These are phyloP conservation scores for Scutellaria barbata DNA, from an alignment of 257 asterid genomes.

Conservation along the genomic window DNA sequence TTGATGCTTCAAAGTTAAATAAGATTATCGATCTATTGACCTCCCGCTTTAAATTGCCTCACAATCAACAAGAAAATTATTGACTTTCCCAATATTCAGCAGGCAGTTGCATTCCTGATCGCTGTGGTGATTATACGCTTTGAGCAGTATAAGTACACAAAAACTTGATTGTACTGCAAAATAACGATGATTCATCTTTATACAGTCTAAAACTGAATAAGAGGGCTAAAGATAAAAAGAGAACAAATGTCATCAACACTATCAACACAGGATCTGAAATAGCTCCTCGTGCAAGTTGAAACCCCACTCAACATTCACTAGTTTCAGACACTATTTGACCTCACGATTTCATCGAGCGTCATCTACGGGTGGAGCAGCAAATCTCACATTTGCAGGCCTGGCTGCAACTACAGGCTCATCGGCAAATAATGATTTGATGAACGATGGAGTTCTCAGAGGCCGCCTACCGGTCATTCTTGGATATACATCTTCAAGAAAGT, in stretches of 20 bases:
- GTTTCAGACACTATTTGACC: conserved; percentile 7
- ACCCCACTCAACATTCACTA: conserved; percentile 7
- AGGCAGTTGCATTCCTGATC: not conserved
- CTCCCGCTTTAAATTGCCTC: too few species aligned
- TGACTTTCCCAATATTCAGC: too few species aligned
- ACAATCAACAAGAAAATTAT: not conserved
- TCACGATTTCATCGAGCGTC: conserved; percentile 48
- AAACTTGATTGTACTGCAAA: conserved; percentile 27
- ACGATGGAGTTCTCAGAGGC: conserved; percentile 82
- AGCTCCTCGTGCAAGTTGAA: conserved; percentile 28
- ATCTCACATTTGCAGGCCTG: conserved; percentile 76
- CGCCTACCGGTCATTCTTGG: conserved; percentile 92
- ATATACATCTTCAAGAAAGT: conserved; percentile 87
- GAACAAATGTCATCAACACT: conserved; percentile 18
- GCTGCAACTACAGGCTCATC: conserved; percentile 93
- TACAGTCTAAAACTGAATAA: conserved; percentile 40
- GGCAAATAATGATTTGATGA: conserved; percentile 74
- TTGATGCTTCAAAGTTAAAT: not conserved
- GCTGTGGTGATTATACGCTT: conserved; percentile 6
- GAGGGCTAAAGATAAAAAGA: conserved; percentile 3
- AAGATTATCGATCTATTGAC: too few species aligned
- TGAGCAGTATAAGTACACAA: conserved; percentile 19
- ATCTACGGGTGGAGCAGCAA: conserved; percentile 86
- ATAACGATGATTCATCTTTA: conserved; percentile 39
- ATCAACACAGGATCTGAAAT: conserved; percentile 30